These are phyloP conservation scores for Royoungia palumana DNA, from an alignment of 768 basidiomycete genomes.

Conservation along the genomic window DNA sequence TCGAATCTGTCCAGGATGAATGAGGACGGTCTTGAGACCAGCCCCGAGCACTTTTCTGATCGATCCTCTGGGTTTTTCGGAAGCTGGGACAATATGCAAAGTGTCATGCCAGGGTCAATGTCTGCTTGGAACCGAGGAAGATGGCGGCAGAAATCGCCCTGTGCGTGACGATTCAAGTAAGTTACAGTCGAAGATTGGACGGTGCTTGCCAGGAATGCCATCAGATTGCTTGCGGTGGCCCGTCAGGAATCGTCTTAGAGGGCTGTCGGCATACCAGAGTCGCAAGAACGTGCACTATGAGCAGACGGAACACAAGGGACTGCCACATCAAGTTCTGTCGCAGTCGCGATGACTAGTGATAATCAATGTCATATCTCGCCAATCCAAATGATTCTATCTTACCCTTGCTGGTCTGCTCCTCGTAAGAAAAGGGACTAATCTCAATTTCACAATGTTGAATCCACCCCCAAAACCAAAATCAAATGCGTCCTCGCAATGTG, in stretches of 20 bases:
- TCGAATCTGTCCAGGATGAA: too few relatives aligned
- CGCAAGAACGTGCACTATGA: background rate
- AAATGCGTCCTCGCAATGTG: background rate
- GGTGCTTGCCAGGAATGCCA: slow-evolving; percentile 32
- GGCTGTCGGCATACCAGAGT: slow-evolving; percentile 29
- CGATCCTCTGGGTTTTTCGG: too few relatives aligned
- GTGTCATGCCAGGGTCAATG: too few relatives aligned
- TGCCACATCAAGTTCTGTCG: slow-evolving; percentile 51
- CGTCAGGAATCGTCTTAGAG: slow-evolving; percentile 51
- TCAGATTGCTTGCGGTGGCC: slow-evolving; percentile 43
- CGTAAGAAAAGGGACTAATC: slow-evolving; percentile 59
- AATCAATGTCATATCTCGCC: background rate
- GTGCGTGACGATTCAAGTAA: slow-evolving; percentile 19
- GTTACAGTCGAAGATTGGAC: background rate
- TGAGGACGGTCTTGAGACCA: too few relatives aligned
- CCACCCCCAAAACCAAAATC: slow-evolving; percentile 22
- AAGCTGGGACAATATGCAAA: too few relatives aligned
- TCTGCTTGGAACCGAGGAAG: slow-evolving; percentile 47
- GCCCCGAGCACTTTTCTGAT: too few relatives aligned
- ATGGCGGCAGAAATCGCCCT: slow-evolving; percentile 39
- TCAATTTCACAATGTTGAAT: slow-evolving; percentile 66
- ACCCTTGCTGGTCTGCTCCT: slow-evolving; percentile 15
- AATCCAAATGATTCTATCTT: background rate
- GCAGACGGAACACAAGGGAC: slow-evolving; percentile 31
- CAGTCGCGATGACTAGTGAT: slow-evolving; percentile 47